Evolutionary conservation across 2,329 filamentous ascomycete species (phyloP).

Genomic region (Venturiaceae sp.): DNA sequence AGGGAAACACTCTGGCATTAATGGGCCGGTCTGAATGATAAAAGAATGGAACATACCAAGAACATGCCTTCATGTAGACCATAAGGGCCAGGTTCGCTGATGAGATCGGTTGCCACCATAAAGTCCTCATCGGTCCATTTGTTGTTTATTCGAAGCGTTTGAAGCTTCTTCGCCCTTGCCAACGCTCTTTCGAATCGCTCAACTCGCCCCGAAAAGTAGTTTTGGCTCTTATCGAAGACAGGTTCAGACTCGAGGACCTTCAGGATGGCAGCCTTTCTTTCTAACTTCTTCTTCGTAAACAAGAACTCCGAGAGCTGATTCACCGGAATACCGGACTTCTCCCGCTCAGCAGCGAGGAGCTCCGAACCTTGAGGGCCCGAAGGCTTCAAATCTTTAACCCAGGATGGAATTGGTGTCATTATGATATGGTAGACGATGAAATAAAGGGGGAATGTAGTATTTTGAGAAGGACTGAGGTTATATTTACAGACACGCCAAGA

Average conservation of each 20-base stretch:
- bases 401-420: slow-evolving; percentile 42
- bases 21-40: slow-evolving; percentile 20
- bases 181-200: slow-evolving; percentile 62
- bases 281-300: slow-evolving; percentile 55
- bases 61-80: slow-evolving; percentile 65
- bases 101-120: slow-evolving; percentile 54
- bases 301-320: slow-evolving; percentile 59
- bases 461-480: background rate
- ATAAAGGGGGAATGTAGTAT: background rate
- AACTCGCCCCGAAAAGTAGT: slow-evolving; percentile 62
- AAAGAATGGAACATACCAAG: slow-evolving; percentile 37
- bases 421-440: background rate
- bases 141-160: slow-evolving; percentile 55
- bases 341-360: slow-evolving; percentile 59
- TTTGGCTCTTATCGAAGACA: slow-evolving; percentile 69
- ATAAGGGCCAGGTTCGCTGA: slow-evolving; percentile 66
- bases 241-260: slow-evolving; percentile 54
- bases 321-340: slow-evolving; percentile 57
- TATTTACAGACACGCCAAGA: background rate
- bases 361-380: slow-evolving; percentile 59
- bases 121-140: slow-evolving; percentile 59
- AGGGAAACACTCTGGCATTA: slow-evolving; percentile 38
- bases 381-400: slow-evolving; percentile 59
- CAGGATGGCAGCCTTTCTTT: slow-evolving; percentile 51
- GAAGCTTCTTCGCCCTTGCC: slow-evolving; percentile 59